Evolutionary conservation across 2,329 filamentous ascomycete species (phyloP), one percentile per base, ranked within the genome.

Genomic region (Xylariales sp.): DNA sequence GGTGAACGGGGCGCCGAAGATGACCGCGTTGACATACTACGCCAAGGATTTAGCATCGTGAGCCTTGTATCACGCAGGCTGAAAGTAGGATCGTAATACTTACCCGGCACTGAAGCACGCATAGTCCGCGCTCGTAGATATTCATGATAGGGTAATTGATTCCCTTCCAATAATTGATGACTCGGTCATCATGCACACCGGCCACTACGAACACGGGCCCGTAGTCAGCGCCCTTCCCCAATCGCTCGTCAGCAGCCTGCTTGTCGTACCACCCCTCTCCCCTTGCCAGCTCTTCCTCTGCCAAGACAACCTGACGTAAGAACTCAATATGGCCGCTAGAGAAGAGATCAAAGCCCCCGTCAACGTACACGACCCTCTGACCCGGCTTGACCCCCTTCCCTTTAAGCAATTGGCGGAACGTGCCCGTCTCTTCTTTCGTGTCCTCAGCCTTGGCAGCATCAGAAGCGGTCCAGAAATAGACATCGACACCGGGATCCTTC

Each of bases 111-210:
- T 99, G 96, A 70, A 98, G 83, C 36, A 98, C 95, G 78, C 96
- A 99, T 28, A 99, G 89, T 1, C 94, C 94, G 49, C 96, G 91
- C 84, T 99, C 96, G 76, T 95, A 97, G 65, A 97, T 94, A 83
- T 98, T 99, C 96, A 99, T 99, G 82, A 99, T 98, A 32, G 96
- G 96, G 78, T 97, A 99, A 82, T 99, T 99, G 75, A 97, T 87
- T 43, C 96, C 95, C 82, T 98, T 98, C 92, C 94, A 97, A 75
- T 91, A 85, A 81, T 99, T 99, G 80, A 99, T 97, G 68, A 97
- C 94, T 71, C 91, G 89, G 79, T 99, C 96, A 75, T 97, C 93
- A 80, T 99, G 96, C 30, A 99, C 90, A 56, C 96, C 96, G 2
- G 93, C 94, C 50, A 98, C 89, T n/a, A 99, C 87, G 78, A 93